A percentile compares a stretch with the other conserved stretches of the same genome.
Evolutionary conservation across 768 basidiomycete species (phyloP).

Genomic region (Asterophora parasitica): DNA sequence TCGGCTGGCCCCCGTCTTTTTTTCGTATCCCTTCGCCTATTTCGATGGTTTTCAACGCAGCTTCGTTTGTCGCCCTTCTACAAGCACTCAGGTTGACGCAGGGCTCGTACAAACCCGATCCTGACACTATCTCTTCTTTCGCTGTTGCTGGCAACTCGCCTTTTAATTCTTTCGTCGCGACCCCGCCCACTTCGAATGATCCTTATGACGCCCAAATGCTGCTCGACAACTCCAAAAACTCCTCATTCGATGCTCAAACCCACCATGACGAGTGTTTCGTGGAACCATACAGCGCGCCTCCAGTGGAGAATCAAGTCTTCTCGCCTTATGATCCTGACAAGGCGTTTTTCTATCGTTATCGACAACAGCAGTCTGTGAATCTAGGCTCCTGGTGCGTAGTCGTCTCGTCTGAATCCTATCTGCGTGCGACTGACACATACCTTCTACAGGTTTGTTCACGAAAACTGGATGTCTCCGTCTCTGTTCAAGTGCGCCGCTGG

Average conservation of each 20-base stretch:
- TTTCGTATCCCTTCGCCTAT: neutral
- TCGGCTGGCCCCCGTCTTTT: slow-evolving; percentile 18
- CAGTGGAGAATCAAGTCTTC: slow-evolving; percentile 32
- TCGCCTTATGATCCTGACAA: slow-evolving; percentile 43
- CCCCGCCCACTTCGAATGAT: slow-evolving; percentile 1
- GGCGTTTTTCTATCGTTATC: slow-evolving; percentile 53
- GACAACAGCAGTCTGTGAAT: slow-evolving; percentile 62
- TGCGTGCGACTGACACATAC: neutral
- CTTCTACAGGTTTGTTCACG: slow-evolving; percentile 59
- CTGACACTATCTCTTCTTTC: slow-evolving; percentile 8
- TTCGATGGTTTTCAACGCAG: slow-evolving; percentile 22
- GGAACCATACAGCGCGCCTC: slow-evolving; percentile 26
- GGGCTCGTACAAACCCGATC: slow-evolving; percentile 25
- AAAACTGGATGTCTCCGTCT: slow-evolving; percentile 72
- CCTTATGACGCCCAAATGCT: slow-evolving; percentile 3
- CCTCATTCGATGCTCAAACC: slow-evolving; percentile 1
- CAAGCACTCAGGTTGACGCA: slow-evolving; percentile 26
- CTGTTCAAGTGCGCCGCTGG: slow-evolving; percentile 56
- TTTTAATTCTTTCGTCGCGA: neutral
- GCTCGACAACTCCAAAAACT: neutral
- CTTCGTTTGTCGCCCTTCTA: slow-evolving; percentile 25
- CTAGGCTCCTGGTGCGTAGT: slow-evolving; percentile 56
- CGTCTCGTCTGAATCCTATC: neutral
- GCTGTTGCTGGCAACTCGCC: slow-evolving; percentile 1
- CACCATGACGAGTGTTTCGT: slow-evolving; percentile 20